Evolutionary conservation across 306 rosid genomes (phyloP), one percentile per base, ranked within the genome.

Genomic region (Lathyrus aphaca): DNA sequence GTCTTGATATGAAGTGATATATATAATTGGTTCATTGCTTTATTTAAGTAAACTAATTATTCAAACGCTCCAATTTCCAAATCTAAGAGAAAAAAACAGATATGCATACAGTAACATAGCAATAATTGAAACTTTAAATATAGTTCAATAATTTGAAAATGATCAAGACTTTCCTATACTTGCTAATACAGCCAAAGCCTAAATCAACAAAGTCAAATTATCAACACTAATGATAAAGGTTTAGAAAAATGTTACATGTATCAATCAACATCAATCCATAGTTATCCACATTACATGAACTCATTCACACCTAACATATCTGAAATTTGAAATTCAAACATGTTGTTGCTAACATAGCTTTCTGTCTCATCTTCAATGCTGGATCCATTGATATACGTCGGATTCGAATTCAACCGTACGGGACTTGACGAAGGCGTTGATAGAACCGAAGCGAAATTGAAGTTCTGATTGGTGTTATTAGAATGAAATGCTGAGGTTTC

Each of bases 391-490:
- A 84, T 37, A 45, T 74, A 69, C 1, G 90, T 81, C 0, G 91
- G 89, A 61, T 84, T 89, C 1, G 98, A 89, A 45, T 86, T 86
- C 86, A 87, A 50, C 5, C 81, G 82, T 6, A 78, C 73, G 15
- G 90, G 90, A 65, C 95, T 87, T 12, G 95, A 87, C 1, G 88
- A 82, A 38, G 95, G 96, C 10, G 95, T 84, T 1, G 92, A 86
- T 37, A 89, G 61, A 57, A 87, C 95, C 8, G 96, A 89, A 18
- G 77, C 64, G 25, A 87, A 89, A 58, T 82, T 18, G 68, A 87
- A 75, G 19, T 72, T 82, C 32, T 79, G 80, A 68, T 82, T 82
- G 67, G 16, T 74, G 64, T 68, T 78, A 76, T 71, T 69, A 48
- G 80, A 84, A 66, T 73, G 74, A 69, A 80, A 77, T 21, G 71